Percentiles rank a stretch among this genome's conserved stretches.
These are phyloP conservation scores for Leccinum subspadiceum DNA, from an alignment of 1,284 basidiomycete genomes.

Conservation along the genomic window DNA sequence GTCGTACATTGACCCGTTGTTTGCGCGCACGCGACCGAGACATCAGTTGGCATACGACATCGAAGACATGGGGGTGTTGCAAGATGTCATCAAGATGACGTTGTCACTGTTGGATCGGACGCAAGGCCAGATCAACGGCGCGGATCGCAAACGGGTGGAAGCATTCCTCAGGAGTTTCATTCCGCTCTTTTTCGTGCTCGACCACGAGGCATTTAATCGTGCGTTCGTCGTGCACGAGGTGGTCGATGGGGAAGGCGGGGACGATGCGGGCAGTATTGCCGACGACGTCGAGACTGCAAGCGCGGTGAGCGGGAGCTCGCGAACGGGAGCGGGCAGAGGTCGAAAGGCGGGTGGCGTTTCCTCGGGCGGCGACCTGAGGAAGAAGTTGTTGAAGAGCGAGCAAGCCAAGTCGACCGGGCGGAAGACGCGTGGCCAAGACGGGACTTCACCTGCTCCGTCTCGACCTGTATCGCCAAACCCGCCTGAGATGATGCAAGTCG, in stretches of 20 bases:
- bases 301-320: conserved; percentile 33
- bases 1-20: conserved; percentile 73
- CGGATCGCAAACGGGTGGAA: conserved; percentile 83
- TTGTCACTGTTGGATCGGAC: conserved; percentile 92
- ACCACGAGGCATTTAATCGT: conserved; percentile 68
- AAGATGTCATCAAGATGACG: conserved; percentile 86
- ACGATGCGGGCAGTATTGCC: conserved; percentile 43
- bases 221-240: conserved; percentile 54
- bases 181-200: conserved; percentile 72
- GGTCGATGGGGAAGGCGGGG: conserved; percentile 52
- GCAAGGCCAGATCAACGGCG: conserved; percentile 66
- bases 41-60: conserved; percentile 84
- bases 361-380: conserved; percentile 62
- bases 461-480: conserved; percentile 51
- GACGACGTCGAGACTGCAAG: conserved; percentile 53
- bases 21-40: conserved; percentile 65
- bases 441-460: conserved; percentile 33
- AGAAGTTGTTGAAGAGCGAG: conserved; percentile 74
- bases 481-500: conserved; percentile 42
- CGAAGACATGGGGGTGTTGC: conserved; percentile 75
- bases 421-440: conserved; percentile 53
- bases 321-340: conserved; percentile 39
- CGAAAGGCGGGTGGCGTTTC: conserved; percentile 40
- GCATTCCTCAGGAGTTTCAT: conserved; percentile 79
- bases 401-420: conserved; percentile 68